These are phyloP conservation scores for Sclerotinia glacialis DNA, from an alignment of 2,329 filamentous ascomycete species.

Conservation along the genomic window DNA sequence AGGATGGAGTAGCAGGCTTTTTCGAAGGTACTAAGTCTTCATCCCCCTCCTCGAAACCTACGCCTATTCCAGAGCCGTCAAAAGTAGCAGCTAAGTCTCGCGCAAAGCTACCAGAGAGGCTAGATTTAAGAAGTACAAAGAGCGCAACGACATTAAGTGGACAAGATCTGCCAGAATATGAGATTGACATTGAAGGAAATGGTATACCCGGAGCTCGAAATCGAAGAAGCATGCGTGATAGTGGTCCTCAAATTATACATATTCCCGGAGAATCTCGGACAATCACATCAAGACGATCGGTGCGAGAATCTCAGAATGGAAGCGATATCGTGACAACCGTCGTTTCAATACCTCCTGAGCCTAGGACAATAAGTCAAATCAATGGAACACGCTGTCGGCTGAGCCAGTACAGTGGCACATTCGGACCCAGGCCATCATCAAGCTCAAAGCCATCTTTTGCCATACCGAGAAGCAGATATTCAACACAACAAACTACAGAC, in stretches of 20 bases:
- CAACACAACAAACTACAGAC: constrained; percentile 3
- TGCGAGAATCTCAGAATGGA: background rate
- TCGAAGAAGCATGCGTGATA: background rate
- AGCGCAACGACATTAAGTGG: background rate
- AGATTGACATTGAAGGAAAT: background rate
- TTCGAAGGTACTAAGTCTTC: background rate
- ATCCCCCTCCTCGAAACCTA: no score
- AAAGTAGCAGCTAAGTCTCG: background rate
- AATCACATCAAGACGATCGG: background rate
- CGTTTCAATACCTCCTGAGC: constrained; percentile 25
- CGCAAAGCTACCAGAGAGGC: background rate
- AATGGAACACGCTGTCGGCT: background rate
- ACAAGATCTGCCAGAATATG: background rate
- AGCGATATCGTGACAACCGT: constrained; percentile 30
- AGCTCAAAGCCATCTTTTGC: background rate
- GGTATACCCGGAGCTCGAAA: background rate
- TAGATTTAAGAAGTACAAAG: constrained; percentile 14
- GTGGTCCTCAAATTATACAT: constrained; percentile 8
- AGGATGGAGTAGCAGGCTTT: constrained; percentile 48
- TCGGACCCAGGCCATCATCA: constrained; percentile 11
- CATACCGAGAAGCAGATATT: constrained; percentile 10
- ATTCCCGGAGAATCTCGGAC: constrained; percentile 9
- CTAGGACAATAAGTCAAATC: constrained; percentile 4
- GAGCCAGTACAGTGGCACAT: constrained; percentile 18
- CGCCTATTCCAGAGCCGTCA: background rate